Percentiles rank a stretch among this genome's conserved stretches.
Conservation (phyloP, 164 flowering plant species). For the Aristolochia californica region DNA sequence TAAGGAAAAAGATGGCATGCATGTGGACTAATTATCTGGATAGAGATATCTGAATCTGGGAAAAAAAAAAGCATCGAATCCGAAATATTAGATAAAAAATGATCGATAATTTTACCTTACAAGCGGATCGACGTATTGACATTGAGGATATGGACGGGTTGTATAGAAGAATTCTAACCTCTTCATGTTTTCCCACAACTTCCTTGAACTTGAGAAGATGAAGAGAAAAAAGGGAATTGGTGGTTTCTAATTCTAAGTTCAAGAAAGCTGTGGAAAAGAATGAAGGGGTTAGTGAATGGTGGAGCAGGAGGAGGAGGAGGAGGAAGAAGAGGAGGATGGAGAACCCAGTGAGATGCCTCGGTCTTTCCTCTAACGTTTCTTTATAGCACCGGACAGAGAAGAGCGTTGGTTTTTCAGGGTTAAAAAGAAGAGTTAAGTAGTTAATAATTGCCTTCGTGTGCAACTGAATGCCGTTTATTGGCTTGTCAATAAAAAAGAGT, state of each 20-base stretch:
- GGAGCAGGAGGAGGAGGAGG: no score
- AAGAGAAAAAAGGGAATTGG: no score
- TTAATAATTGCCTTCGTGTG: no score
- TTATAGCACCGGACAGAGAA: no score
- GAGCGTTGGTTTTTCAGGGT: no score
- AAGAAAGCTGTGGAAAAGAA: conserved; percentile 11
- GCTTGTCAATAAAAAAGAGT: no score
- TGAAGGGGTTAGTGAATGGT: conserved; percentile 1
- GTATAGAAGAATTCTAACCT: conserved; percentile 1
- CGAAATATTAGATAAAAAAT: not conserved
- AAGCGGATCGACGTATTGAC: not conserved
- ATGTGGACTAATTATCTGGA: not conserved
- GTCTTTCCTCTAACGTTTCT: not conserved
- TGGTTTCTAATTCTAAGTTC: not conserved
- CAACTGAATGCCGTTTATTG: no score
- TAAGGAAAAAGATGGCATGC: no score
- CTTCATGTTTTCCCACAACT: conserved; percentile 5
- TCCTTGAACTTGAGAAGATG: conserved; percentile 2
- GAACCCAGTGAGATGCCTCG: not conserved
- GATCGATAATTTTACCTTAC: not conserved
- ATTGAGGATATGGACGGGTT: no score
- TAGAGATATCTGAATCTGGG: not conserved
- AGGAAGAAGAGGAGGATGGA: no score
- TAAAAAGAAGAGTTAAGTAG: no score
- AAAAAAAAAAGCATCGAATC: not conserved